A percentile compares a stretch with the other conserved stretches of the same genome.
These are phyloP conservation scores for Pseudocercospora cruenta DNA, from an alignment of 2,329 filamentous ascomycete genomes.

Conservation along the genomic window DNA sequence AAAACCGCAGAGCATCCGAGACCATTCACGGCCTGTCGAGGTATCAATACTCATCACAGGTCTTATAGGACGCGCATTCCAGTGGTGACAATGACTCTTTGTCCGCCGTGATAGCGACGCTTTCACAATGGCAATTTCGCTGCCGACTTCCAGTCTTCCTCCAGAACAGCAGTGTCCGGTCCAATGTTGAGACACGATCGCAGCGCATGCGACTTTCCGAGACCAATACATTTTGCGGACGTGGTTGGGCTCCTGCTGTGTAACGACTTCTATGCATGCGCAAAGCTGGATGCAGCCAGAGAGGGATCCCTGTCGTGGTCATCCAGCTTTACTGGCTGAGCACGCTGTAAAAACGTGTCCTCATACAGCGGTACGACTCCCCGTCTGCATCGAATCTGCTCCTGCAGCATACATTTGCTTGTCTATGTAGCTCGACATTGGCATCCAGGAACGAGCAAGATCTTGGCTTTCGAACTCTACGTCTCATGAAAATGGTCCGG, in stretches of 20 bases:
- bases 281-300: slow-evolving; percentile 12
- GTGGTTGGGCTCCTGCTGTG: slow-evolving; percentile 13
- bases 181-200: background rate
- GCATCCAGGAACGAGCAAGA: slow-evolving; percentile 3
- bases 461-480: background rate
- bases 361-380: background rate
- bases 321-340: background rate
- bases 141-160: background rate
- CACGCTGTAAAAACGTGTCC: slow-evolving; percentile 8
- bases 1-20: background rate
- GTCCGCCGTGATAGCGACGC: background rate
- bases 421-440: background rate
- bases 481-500: background rate
- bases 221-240: background rate
- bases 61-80: background rate
- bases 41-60: background rate
- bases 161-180: background rate
- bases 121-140: background rate
- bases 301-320: background rate
- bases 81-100: background rate
- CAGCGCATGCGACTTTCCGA: slow-evolving; percentile 9
- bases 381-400: background rate
- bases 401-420: slow-evolving; percentile 7
- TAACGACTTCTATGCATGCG: slow-evolving; percentile 13
- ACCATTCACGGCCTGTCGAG: slow-evolving; percentile 1